These are phyloP conservation scores for Curvularia verruculosa DNA, from an alignment of 2,329 filamentous ascomycete genomes.

Conservation along the genomic window DNA sequence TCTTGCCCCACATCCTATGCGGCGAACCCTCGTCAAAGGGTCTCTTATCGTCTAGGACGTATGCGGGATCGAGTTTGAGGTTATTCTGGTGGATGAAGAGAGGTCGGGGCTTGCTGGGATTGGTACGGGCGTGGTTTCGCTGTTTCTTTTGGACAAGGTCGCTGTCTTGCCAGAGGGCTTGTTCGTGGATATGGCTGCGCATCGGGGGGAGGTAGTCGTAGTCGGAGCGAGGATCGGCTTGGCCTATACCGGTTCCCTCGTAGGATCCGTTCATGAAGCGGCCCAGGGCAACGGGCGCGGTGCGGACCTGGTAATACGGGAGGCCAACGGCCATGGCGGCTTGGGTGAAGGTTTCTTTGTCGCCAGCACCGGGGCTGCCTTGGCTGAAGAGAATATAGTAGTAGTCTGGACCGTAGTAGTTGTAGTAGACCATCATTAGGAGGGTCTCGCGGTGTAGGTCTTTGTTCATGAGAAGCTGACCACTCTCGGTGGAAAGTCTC, in stretches of 20 bases:
- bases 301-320: slow-evolving; percentile 52
- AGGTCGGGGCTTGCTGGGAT: slow-evolving; percentile 13
- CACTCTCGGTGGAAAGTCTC: slow-evolving; percentile 55
- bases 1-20: slow-evolving; percentile 31
- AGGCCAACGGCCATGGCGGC: slow-evolving; percentile 52
- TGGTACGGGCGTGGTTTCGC: slow-evolving; percentile 9
- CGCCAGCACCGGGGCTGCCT: slow-evolving; percentile 52
- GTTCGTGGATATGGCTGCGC: slow-evolving; percentile 22
- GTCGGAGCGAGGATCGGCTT: slow-evolving; percentile 29
- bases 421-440: slow-evolving; percentile 61
- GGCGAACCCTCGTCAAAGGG: slow-evolving; percentile 17
- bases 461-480: slow-evolving; percentile 59
- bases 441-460: slow-evolving; percentile 54
- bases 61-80: slow-evolving; percentile 25
- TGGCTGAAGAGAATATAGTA: slow-evolving; percentile 59
- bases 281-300: slow-evolving; percentile 42
- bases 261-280: slow-evolving; percentile 21
- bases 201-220: slow-evolving; percentile 25
- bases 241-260: slow-evolving; percentile 22
- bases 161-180: slow-evolving; percentile 13
- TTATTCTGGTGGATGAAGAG: slow-evolving; percentile 34
- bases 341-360: slow-evolving; percentile 58
- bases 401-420: slow-evolving; percentile 59
- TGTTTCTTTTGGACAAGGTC: slow-evolving; percentile 11
- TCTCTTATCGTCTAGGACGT: slow-evolving; percentile 16